A percentile compares a stretch with the other conserved stretches of the same genome.
phyloP scores from a whole-genome alignment of 495 filamentous ascomycete species.

The Collariella sp. region DNA sequence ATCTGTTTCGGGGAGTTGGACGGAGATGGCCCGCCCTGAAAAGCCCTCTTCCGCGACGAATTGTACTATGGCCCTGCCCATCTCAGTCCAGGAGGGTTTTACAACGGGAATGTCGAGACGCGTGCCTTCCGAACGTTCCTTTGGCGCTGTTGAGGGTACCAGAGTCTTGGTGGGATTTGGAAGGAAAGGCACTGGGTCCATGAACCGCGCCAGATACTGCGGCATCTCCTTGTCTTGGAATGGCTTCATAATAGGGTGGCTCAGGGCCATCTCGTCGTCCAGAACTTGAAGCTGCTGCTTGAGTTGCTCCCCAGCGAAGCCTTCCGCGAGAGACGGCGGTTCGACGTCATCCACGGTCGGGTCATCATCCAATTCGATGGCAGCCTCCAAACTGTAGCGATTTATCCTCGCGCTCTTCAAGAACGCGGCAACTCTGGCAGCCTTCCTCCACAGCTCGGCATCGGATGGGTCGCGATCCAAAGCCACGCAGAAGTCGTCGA shows the following conservation, averaged over 20 bases:
- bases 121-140: conserved; percentile 48
- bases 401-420: conserved; percentile 67
- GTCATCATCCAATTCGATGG: conserved; percentile 76
- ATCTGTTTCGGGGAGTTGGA: conserved; percentile 29
- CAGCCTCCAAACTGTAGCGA: conserved; percentile 85
- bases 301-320: conserved; percentile 71
- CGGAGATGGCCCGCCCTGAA: conserved; percentile 25
- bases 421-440: conserved; percentile 66
- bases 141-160: conserved; percentile 14
- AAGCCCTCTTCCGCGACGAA: conserved; percentile 26
- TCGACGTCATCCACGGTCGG: conserved; percentile 61
- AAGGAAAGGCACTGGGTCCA: conserved; percentile 72
- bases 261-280: conserved; percentile 62
- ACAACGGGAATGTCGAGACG: conserved; percentile 35
- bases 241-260: conserved; percentile 56
- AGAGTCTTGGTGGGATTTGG: conserved; percentile 44
- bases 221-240: conserved; percentile 55
- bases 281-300: conserved; percentile 56
- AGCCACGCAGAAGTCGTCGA: conserved; percentile 62
- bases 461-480: conserved; percentile 88
- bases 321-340: conserved; percentile 75
- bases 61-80: conserved; percentile 33
- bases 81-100: conserved; percentile 33
- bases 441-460: conserved; percentile 84
- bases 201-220: conserved; percentile 51